Evolutionary conservation across 805 yeast species (phyloP).

Genomic region (Ogataea philodendri): DNA sequence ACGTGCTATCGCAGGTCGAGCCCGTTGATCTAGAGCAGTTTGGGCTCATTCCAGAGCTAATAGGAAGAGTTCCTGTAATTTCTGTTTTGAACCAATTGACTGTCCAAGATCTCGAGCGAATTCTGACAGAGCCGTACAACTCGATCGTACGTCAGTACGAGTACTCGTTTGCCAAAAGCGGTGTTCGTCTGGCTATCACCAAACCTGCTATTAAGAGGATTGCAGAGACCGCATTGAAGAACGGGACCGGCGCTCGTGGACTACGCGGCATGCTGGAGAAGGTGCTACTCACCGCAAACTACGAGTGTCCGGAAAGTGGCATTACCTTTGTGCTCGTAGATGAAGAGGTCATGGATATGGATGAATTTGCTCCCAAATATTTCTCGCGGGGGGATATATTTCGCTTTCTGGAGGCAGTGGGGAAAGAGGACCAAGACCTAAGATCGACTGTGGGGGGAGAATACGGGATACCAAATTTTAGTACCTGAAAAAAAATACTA

Average conservation of each 20-base stretch:
- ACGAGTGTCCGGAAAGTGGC: conserved; percentile 59
- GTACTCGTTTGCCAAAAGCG: conserved; percentile 51
- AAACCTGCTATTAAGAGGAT: conserved; percentile 45
- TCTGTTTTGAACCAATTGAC: conserved; percentile 48
- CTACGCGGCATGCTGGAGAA: conserved; percentile 54
- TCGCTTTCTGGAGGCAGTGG: conserved; percentile 40
- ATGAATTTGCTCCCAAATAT: conserved; percentile 36
- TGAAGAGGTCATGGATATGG: conserved; percentile 39
- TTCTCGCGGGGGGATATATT: conserved; percentile 44
- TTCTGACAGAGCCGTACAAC: conserved; percentile 54
- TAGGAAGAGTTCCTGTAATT: conserved; percentile 57
- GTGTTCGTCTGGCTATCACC: conserved; percentile 50
- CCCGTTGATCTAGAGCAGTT: conserved; percentile 50
- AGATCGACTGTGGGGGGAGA: conserved; percentile 36
- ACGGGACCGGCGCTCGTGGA: conserved; percentile 64
- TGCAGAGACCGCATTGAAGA: conserved; percentile 47
- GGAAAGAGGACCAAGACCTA: conserved; percentile 41
- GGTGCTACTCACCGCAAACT: conserved; percentile 48
- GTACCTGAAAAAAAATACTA: conserved; percentile 1
- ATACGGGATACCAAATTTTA: conserved; percentile 22
- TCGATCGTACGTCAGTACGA: conserved; percentile 53
- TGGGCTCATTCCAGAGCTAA: conserved; percentile 59
- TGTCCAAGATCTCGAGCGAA: conserved; percentile 44
- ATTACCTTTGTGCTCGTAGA: conserved; percentile 49
- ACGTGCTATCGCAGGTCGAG: conserved; percentile 40